Evolutionary conservation across 169 alveolate genomes (phyloP).

Genomic region (Eimeria mitis): DNA sequence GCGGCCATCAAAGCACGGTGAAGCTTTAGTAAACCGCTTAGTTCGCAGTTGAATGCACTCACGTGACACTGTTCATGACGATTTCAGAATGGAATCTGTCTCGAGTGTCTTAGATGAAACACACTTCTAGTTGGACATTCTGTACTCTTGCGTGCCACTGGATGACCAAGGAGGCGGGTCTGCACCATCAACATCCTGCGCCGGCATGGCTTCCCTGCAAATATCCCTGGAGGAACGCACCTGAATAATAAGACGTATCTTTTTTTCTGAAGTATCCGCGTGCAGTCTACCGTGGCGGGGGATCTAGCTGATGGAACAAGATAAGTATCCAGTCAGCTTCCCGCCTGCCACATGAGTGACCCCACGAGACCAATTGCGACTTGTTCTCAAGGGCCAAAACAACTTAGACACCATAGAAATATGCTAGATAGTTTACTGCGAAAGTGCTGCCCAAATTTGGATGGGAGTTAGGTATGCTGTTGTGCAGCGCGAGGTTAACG

Average conservation of each 20-base stretch:
- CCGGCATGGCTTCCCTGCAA: neutral
- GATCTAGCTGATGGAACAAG: slow-evolving; percentile 16
- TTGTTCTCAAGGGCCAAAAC: neutral
- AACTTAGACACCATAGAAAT: neutral
- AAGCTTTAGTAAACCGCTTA: neutral
- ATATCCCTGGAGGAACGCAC: neutral
- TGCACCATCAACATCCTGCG: slow-evolving; percentile 30
- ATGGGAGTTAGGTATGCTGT: neutral
- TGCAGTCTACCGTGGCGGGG: too few relatives aligned
- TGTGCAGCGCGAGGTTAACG: neutral
- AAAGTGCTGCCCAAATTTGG: neutral
- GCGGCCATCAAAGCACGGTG: slow-evolving; percentile 31
- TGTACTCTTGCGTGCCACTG: neutral
- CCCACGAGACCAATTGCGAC: neutral
- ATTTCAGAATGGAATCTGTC: neutral
- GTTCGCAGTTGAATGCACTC: neutral
- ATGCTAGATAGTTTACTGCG: neutral
- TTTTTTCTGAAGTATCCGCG: neutral
- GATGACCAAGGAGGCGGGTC: neutral
- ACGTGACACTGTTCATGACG: neutral
- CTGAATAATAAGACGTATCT: neutral
- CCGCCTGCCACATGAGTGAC: slow-evolving; percentile 16
- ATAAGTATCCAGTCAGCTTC: neutral
- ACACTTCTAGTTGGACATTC: neutral
- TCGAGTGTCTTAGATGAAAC: neutral